Conservation (phyloP, 768 basidiomycete species). For the Pisolithus sp. region DNA sequence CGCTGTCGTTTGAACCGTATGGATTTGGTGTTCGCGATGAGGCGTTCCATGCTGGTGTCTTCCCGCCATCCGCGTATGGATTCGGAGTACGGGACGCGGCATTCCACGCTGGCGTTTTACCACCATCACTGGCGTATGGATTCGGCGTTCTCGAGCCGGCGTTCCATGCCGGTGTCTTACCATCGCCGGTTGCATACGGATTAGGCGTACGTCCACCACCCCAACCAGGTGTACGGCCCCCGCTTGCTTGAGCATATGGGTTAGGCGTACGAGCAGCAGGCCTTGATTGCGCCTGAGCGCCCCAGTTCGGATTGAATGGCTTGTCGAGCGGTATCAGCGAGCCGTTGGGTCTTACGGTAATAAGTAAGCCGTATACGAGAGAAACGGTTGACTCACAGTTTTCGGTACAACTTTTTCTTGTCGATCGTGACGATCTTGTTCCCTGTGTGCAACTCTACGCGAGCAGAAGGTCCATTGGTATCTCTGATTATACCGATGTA, state of each 20-base stretch:
- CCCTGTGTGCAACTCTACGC: slow-evolving; percentile 86
- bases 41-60: slow-evolving; percentile 44
- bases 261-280: slow-evolving; percentile 42
- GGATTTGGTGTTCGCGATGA: slow-evolving; percentile 53
- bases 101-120: slow-evolving; percentile 66
- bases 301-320: slow-evolving; percentile 17
- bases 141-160: slow-evolving; percentile 65
- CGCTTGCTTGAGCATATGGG: slow-evolving; percentile 36
- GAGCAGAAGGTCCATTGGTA: slow-evolving; percentile 77
- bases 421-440: slow-evolving; percentile 88
- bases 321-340: slow-evolving; percentile 46
- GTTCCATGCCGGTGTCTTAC: slow-evolving; percentile 60
- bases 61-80: slow-evolving; percentile 46
- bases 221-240: slow-evolving; percentile 33
- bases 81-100: slow-evolving; percentile 63
- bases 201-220: slow-evolving; percentile 54
- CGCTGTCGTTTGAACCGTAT: slow-evolving; percentile 30
- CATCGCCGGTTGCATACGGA: slow-evolving; percentile 52
- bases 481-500: slow-evolving; percentile 92
- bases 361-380: slow-evolving; percentile 4
- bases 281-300: slow-evolving; percentile 18
- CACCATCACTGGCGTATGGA: slow-evolving; percentile 50
- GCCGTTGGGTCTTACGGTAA: slow-evolving; percentile 46
- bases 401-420: slow-evolving; percentile 67
- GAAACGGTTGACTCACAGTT: slow-evolving; percentile 50